A percentile compares a stretch with the other conserved stretches of the same genome.
Evolutionary conservation across 805 yeast species (phyloP).

Genomic region (Hanseniaspora jakobsenii): DNA sequence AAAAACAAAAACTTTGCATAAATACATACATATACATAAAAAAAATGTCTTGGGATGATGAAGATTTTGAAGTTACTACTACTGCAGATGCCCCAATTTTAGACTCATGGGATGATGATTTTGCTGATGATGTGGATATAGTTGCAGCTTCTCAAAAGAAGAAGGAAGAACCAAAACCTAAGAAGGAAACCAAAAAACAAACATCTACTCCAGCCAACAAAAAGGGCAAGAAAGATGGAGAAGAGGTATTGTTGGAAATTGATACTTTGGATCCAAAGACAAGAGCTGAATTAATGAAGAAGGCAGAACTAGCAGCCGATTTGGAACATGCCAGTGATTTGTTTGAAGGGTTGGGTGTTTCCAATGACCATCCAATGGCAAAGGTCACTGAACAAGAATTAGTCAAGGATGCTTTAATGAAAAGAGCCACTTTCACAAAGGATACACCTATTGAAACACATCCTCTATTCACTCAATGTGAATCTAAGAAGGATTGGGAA

Average conservation of each 20-base stretch:
- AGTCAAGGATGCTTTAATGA: constrained; percentile 26
- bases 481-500: constrained; percentile 65
- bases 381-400: constrained; percentile 29
- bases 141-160: constrained; percentile 76
- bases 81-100: constrained; percentile 39
- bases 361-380: constrained; percentile 38
- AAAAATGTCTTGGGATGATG: constrained; percentile 56
- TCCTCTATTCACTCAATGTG: constrained; percentile 69
- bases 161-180: constrained; percentile 56
- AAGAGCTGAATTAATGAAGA: constrained; percentile 58
- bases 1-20: neutral
- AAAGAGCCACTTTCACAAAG: constrained; percentile 25
- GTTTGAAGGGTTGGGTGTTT: constrained; percentile 59
- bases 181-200: constrained; percentile 26
- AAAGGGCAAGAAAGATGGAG: constrained; percentile 32
- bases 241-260: constrained; percentile 39
- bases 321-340: constrained; percentile 86
- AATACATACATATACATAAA: neutral
- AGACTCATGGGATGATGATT: constrained; percentile 73
- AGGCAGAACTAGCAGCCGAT: constrained; percentile 77
- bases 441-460: constrained; percentile 55
- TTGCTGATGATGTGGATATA: constrained; percentile 30
- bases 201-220: constrained; percentile 26
- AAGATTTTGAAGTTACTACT: constrained; percentile 67
- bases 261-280: constrained; percentile 62